A percentile compares a stretch with the other conserved stretches of the same genome.
Conservation (phyloP, 2,329 filamentous ascomycete species). For the Ustilaginoidea virens region DNA sequence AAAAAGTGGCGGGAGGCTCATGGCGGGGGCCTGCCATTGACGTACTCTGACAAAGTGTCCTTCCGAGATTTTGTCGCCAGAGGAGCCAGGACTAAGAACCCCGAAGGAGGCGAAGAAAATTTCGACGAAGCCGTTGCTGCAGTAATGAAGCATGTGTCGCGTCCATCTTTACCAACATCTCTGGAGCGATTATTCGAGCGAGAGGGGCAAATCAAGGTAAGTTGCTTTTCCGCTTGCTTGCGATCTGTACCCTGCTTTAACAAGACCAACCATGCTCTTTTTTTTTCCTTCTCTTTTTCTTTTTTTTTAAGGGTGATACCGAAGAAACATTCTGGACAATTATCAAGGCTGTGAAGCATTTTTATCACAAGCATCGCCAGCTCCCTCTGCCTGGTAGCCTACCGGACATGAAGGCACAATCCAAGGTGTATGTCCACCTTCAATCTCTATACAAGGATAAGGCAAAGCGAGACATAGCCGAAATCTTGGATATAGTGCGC, state of each 20-base stretch:
- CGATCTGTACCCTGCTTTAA: neutral
- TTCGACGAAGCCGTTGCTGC: conserved; percentile 83
- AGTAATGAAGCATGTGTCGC: conserved; percentile 72
- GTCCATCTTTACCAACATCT: conserved; percentile 49
- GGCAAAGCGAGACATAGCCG: conserved; percentile 60
- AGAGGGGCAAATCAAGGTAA: conserved; percentile 33
- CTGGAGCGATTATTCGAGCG: conserved; percentile 70
- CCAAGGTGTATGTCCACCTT: conserved; percentile 72
- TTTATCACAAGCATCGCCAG: conserved; percentile 56
- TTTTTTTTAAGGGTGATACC: neutral
- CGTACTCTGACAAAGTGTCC: conserved; percentile 72
- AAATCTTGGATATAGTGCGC: conserved; percentile 54
- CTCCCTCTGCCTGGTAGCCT: conserved; percentile 76
- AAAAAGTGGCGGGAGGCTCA: conserved; percentile 63
- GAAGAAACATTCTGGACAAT: conserved; percentile 71
- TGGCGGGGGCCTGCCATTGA: conserved; percentile 50
- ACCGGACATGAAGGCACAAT: conserved; percentile 96
- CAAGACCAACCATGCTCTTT: too few relatives aligned
- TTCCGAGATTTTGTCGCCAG: conserved; percentile 59
- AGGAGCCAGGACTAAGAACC: conserved; percentile 52
- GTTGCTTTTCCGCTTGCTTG: conserved; percentile 4
- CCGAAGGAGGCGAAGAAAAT: conserved; percentile 89
- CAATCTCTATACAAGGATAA: conserved; percentile 90
- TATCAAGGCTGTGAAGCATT: conserved; percentile 60
- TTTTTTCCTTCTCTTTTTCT: too few relatives aligned